Percentiles rank a stretch among this genome's conserved stretches.
Evolutionary conservation across 371 early-diverging fungal species (phyloP).

Genomic region (Smittium mucronatum): DNA sequence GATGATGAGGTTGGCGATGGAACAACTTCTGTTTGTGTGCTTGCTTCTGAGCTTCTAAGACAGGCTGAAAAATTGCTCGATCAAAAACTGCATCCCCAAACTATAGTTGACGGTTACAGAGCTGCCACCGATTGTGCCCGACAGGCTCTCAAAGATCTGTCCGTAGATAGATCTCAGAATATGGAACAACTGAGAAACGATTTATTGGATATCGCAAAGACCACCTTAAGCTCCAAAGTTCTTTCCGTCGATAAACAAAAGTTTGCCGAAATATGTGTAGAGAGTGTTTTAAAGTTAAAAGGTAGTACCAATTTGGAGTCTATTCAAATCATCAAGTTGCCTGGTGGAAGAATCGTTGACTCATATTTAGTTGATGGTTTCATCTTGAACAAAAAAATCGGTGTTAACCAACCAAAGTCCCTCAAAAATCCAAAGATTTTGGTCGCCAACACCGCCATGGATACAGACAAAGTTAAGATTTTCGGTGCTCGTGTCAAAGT

Average conservation of each 20-base stretch:
- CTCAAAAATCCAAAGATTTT: slow-evolving; percentile 94
- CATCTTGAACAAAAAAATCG: slow-evolving; percentile 96
- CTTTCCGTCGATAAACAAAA: slow-evolving; percentile 92
- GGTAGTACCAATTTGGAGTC: slow-evolving; percentile 94
- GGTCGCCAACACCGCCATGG: slow-evolving; percentile 99
- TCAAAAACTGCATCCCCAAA: slow-evolving; percentile 96
- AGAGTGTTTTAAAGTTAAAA: slow-evolving; percentile 91
- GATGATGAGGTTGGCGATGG: slow-evolving; percentile 99
- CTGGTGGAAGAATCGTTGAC: slow-evolving; percentile 90
- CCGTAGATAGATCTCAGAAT: slow-evolving; percentile 59
- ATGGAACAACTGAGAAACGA: slow-evolving; percentile 66
- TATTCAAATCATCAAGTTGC: slow-evolving; percentile 99
- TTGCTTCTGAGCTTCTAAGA: slow-evolving; percentile 93
- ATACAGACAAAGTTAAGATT: slow-evolving; percentile 99
- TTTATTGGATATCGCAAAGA: slow-evolving; percentile 93
- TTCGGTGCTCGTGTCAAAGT: slow-evolving; percentile 98
- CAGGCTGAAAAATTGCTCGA: slow-evolving; percentile 91
- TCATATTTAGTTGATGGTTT: slow-evolving; percentile 97
- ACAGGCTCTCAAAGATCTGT: slow-evolving; percentile 67
- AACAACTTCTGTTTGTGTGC: slow-evolving; percentile 97
- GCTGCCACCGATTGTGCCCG: slow-evolving; percentile 81
- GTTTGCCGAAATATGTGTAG: slow-evolving; percentile 93
- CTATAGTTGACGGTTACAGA: slow-evolving; percentile 94
- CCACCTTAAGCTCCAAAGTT: slow-evolving; percentile 97
- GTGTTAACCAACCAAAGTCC: slow-evolving; percentile 92